Base-by-base conservation (phyloP, 495 filamentous ascomycete genomes). In the Annulohypoxylon maeteangense region DNA sequence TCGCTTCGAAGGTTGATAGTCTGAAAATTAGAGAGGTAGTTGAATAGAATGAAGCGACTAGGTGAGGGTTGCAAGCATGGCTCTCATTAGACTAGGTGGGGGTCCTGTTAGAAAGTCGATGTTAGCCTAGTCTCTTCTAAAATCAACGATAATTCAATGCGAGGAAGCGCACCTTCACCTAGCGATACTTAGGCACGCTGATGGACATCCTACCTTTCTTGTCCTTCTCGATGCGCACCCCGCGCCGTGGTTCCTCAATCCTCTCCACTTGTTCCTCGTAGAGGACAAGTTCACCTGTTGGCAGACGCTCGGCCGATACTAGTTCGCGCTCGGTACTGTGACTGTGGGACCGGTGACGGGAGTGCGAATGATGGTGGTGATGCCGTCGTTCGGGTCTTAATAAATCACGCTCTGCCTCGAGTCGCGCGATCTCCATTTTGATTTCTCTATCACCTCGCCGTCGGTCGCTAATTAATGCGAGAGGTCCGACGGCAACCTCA, bases 191-290 rank as follows among this genome's bases (percentile, higher is more conserved):
- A 79, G 88, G 86, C 81, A 88, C 78, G 79, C 82, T 84, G 80
- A 91, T 86, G 80, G 84, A 87, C 85, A 92, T 84, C 90, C 85
- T 93, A 96, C 94, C 92, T 91, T 87, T 93, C 80, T 89, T 89
- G 77, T 97, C 92, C 83, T 89, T 91, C 81, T 91, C 90, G 69
- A 95, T 82, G 72, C 92, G 86, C 20, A 90, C 85, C 16, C 87
- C 87, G 29, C 81, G 80, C 25, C 84, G 81, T 12, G 81, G 78
- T 70, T 87, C 86, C 69, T 81, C 81, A 54, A 88, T 80, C 71
- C 73, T 73, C 82, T 88, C 82, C 18, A 84, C 75, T 73, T 83
- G 76, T 77, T 90, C 83, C 75, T 87, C 81, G 63, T 85, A 82
- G 22, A 85, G 72, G 18, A 88, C 81, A 47, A 89, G 80, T 69